Evolutionary conservation across 345 rosid species (phyloP), one percentile per base, ranked within the genome.

Genomic region (Microthlaspi erraticum): DNA sequence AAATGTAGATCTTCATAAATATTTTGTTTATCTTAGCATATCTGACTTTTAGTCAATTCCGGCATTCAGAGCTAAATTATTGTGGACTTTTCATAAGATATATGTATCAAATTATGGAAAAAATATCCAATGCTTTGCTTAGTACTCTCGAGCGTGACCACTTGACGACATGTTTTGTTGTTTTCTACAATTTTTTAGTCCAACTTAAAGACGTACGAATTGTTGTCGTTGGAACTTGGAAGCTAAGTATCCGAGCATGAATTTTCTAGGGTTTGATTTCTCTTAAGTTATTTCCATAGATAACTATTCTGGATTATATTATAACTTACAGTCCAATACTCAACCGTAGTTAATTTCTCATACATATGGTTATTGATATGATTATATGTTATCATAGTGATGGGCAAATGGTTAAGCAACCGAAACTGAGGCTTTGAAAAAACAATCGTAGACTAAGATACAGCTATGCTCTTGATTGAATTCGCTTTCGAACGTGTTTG

Each of bases 101-200:
- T 42, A 43, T 16, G 8, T 34, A 12, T 36, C 49, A 13, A 43
- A 19, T 3, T 33, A 5, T 19, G 54, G 72, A 45, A 56, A 56
- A 68, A 58, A 26, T 26, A 26, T 26, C 29, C 29, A 2, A 45
- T 54, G 20, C 4, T 8, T 13, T 39, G 49, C 42, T 68, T 11
- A 58, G 26, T 45, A 70, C 34, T 50, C 68, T 41, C 60, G 68
- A 60, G 64, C 38, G 20, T 68, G 39, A 41, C 55, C 69, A 8
- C 42, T 26, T 49, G 51, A 17, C 68, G 13, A 58, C 19, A 70
- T 49, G 48, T 26, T 48, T 59, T 18, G 29, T 37, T 60, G 20
- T 16, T 38, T 20, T 36, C 42, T 42, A 38, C 6, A 37, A n/a
- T n/a, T 60, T 19, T 51, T 23, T 51, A 49, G 44, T 38, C 34